Base-by-base conservation (phyloP, 1,284 basidiomycete genomes). In the Earliella scabrosa region DNA sequence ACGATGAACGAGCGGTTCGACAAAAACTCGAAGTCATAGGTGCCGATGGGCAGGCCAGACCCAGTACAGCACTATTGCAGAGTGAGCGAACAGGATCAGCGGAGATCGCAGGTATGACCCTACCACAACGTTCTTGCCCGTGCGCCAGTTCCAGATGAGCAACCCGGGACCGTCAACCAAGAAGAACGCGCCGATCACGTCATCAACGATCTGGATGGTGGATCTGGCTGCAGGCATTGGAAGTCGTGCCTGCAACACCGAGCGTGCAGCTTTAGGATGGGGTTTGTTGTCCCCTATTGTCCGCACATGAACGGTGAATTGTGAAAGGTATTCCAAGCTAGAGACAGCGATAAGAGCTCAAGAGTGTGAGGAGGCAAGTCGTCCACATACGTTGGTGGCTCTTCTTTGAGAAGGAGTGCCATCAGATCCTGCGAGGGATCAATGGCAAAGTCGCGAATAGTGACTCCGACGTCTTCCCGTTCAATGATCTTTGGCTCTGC, bases 381-480 rank as follows among this genome's bases (percentile, higher is more conserved):
- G 36, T 11, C n/a, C 9, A 23, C 44, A 32, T 45, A 45, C 44
- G 23, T 34, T 4, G 2, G 52, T 49, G 7, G 4, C n/a, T 32
- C 44, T 18, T 20, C 44, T 31, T n/a, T 24, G 26, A 38, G 7
- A 9, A 86, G 67, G 5, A 82, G 59, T 2, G 78, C 76, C 38
- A 87, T 71, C 44, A 87, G 63, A 61, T 87, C 82, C 63, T 86
- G 85, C 0, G 80, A 77, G 0, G 85, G 84, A 60, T 87, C 86
- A n/a, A 86, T 80, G 0, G 82, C 84, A 56, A 87, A 85, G 63
- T 87, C 85, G 38, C 80, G 72, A 36, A 77, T 73, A 11, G 68
- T 53, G 6, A 85, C 52, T 0, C 77, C 78, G 1, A 83, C 38
- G 39, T 82, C 75, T 0, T 76, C 67, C 20, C 70, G 61, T 1